These are phyloP conservation scores for Colletotrichum siamense DNA, from an alignment of 2,329 filamentous ascomycete genomes.

Conservation along the genomic window DNA sequence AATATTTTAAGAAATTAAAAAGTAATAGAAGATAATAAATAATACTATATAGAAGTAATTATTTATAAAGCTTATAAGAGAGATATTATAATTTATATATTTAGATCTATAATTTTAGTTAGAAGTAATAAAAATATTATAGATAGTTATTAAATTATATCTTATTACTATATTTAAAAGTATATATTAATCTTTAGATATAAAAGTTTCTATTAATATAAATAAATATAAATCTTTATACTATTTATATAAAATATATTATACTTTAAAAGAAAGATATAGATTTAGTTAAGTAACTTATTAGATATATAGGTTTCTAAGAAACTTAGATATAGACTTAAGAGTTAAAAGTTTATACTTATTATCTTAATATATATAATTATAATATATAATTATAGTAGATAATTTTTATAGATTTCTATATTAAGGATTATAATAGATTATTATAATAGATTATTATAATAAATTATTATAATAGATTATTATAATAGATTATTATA, in stretches of 20 bases:
- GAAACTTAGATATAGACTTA: background rate
- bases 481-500: background rate
- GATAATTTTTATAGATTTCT: no score
- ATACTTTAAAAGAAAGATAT: background rate
- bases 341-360: no score
- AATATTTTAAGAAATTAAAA: background rate
- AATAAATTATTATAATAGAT: no score
- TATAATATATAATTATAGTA: no score
- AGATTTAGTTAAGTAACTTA: background rate
- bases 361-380: no score
- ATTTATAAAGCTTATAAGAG: background rate
- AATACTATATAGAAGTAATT: background rate
- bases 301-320: background rate
- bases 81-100: background rate
- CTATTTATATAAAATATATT: background rate
- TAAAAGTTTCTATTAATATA: no score
- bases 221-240: background rate
- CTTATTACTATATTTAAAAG: background rate
- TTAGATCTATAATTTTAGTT: background rate
- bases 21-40: background rate
- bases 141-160: background rate
- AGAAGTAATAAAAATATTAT: background rate
- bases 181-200: background rate
- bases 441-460: background rate
- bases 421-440: no score